These are phyloP conservation scores for Amauroascus verrucosus DNA, from an alignment of 2,329 filamentous ascomycete genomes.

Conservation along the genomic window DNA sequence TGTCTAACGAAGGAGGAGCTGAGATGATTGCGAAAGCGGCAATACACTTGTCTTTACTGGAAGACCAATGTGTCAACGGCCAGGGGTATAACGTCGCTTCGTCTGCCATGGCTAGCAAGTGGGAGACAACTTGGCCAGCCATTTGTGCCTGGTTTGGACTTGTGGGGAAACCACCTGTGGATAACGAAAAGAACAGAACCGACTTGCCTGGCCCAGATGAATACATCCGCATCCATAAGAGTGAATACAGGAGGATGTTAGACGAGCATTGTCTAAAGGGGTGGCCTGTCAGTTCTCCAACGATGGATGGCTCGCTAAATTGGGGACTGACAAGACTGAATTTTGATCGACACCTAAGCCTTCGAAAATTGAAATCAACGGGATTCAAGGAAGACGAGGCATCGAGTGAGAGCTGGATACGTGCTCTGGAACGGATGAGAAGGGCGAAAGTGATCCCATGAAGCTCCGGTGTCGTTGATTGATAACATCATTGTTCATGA, in stretches of 20 bases:
- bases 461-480: neutral
- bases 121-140: slow-evolving; percentile 14
- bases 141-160: slow-evolving; percentile 16
- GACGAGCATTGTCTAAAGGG: slow-evolving; percentile 12
- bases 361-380: slow-evolving; percentile 13
- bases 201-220: slow-evolving; percentile 10
- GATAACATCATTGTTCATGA: neutral
- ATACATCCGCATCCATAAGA: slow-evolving; percentile 13
- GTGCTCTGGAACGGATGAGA: slow-evolving; percentile 13
- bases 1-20: slow-evolving; percentile 11
- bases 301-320: slow-evolving; percentile 16
- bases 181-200: slow-evolving; percentile 11
- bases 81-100: slow-evolving; percentile 16
- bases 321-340: slow-evolving; percentile 16
- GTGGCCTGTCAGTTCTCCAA: slow-evolving; percentile 13
- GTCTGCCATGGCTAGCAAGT: slow-evolving; percentile 11
- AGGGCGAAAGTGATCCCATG: slow-evolving; percentile 14
- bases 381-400: slow-evolving; percentile 14
- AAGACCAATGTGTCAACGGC: slow-evolving; percentile 10
- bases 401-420: slow-evolving; percentile 11
- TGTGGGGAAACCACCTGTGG: slow-evolving; percentile 12
- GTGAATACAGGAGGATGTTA: slow-evolving; percentile 13
- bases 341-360: slow-evolving; percentile 13
- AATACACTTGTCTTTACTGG: slow-evolving; percentile 14
- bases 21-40: slow-evolving; percentile 17